phyloP scores from a whole-genome alignment of 768 basidiomycete species.

The Brasilioporus rufonigricans region DNA sequence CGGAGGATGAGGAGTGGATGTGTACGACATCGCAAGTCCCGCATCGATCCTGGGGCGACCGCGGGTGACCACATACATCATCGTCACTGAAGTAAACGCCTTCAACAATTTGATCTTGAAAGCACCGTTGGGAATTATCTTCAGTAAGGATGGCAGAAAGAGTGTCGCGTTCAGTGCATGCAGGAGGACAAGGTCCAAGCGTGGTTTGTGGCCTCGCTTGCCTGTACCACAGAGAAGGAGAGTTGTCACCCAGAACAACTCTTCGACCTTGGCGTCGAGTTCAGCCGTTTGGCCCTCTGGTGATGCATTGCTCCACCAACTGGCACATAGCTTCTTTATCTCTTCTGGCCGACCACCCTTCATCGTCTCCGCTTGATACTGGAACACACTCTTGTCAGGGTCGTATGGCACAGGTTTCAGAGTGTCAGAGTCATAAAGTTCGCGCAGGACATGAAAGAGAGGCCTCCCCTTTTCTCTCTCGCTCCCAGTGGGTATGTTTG shows the following conservation, averaged over 20 bases:
- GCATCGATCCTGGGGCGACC: slow-evolving; percentile 55
- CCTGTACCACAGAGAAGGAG: slow-evolving; percentile 49
- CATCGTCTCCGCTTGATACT: slow-evolving; percentile 35
- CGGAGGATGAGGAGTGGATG: slow-evolving; percentile 41
- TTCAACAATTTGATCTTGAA: slow-evolving; percentile 47
- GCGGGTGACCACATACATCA: slow-evolving; percentile 39
- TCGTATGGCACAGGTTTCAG: slow-evolving; percentile 55
- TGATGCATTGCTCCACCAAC: slow-evolving; percentile 33
- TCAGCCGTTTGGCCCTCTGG: slow-evolving; percentile 24
- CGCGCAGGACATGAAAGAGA: slow-evolving; percentile 48
- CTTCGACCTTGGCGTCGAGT: slow-evolving; percentile 45
- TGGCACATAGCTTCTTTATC: slow-evolving; percentile 42
- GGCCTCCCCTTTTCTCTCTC: slow-evolving; percentile 32
- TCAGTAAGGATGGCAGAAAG: slow-evolving; percentile 45
- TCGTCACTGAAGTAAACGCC: slow-evolving; percentile 38
- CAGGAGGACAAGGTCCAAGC: slow-evolving; percentile 59
- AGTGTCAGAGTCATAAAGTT: slow-evolving; percentile 47
- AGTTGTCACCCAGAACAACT: slow-evolving; percentile 47
- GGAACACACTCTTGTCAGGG: slow-evolving; percentile 39
- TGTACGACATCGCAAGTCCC: slow-evolving; percentile 45
- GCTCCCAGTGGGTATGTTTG: not conserved
- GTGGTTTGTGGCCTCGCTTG: slow-evolving; percentile 44
- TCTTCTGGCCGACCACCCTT: slow-evolving; percentile 41
- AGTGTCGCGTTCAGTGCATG: slow-evolving; percentile 53
- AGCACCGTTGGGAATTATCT: slow-evolving; percentile 27